Evolutionary conservation across 2,329 filamentous ascomycete species (phyloP), one percentile per base, ranked within the genome.

Genomic region (Aspergillus sp.): DNA sequence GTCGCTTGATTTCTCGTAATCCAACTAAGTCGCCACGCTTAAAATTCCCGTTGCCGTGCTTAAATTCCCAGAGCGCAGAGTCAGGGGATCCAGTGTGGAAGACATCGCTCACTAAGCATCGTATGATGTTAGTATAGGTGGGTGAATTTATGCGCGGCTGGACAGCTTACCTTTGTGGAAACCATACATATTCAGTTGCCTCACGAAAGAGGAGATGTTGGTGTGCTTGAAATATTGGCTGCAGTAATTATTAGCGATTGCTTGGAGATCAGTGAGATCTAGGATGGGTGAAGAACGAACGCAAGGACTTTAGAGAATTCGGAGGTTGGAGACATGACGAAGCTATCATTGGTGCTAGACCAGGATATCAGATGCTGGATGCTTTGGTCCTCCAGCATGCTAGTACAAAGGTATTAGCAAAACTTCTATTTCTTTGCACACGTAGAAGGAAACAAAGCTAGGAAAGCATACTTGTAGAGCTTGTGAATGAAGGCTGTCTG

Each of bases 211-310:
- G 11, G 95, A 98, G 60, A 98, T 96, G 71, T 99, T 99, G 66
- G 93, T 99, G 74, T 99, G 95, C 71, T 99, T 99, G 75, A 99
- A 99, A 73, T 99, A 99, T 85, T 96, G 92, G 54, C 93, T 96
- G 68, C 61, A 59, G 51, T 13, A 24, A 19, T n/a, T n/a, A 45
- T 61, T 57, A 59, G 57, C 39, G 39, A 30, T 42, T 52, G 6
- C 8, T 33, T 44, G 5, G 11, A 12, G 13, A 42, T 50, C 22
- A 17, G 22, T n/a, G 44, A 41, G 47, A 34, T 13, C 34, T 45
- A 9, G 34, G 20, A 33, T 24, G 17, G 50, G 41, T 24, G 48
- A 44, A 44, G n/a, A 49, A 87, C 89, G 75, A 85, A 97, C 93
- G 95, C 91, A 71, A 99, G 82, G 53, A 98, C 95, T 83, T 97